Conservation (phyloP, 2,329 filamentous ascomycete species). For the Verticillium isaacii region DNA sequence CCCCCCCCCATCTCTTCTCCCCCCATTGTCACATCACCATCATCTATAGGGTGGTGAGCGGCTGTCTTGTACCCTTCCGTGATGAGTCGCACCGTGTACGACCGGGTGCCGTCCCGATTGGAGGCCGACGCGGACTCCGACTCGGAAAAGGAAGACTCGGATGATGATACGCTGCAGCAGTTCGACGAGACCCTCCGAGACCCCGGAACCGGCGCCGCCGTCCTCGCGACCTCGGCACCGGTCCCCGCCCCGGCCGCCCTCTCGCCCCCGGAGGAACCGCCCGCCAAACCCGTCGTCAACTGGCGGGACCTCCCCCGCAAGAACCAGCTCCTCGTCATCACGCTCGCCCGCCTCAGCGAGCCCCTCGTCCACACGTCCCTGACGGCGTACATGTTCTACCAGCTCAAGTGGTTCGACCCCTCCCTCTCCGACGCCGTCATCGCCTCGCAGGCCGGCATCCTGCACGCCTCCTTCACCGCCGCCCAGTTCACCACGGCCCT, state of each 20-base stretch:
- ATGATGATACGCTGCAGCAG: not conserved
- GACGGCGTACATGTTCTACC: slow-evolving; percentile 78
- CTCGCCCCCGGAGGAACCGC: slow-evolving; percentile 1
- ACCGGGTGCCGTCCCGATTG: not conserved
- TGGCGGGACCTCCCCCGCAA: slow-evolving; percentile 75
- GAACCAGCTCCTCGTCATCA: slow-evolving; percentile 71
- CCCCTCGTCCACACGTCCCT: slow-evolving; percentile 76
- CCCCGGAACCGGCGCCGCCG: not conserved
- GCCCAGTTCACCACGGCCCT: slow-evolving; percentile 81
- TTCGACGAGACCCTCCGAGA: not conserved
- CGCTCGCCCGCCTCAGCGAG: slow-evolving; percentile 73
- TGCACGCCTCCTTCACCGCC: slow-evolving; percentile 75
- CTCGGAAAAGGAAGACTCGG: not conserved
- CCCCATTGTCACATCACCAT: not conserved
- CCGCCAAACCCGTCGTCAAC: not conserved
- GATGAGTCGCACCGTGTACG: not conserved
- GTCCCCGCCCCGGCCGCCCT: not conserved
- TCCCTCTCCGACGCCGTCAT: slow-evolving; percentile 58
- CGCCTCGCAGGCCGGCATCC: slow-evolving; percentile 69
- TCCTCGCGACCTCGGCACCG: not conserved
- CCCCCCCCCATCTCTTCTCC: not conserved
- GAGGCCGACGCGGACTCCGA: not conserved
- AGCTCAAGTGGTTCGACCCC: slow-evolving; percentile 71
- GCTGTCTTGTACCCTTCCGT: too few species aligned
- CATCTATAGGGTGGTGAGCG: not conserved